Conservation (phyloP, 768 basidiomycete genomes). For the Pholiota conissans region DNA sequence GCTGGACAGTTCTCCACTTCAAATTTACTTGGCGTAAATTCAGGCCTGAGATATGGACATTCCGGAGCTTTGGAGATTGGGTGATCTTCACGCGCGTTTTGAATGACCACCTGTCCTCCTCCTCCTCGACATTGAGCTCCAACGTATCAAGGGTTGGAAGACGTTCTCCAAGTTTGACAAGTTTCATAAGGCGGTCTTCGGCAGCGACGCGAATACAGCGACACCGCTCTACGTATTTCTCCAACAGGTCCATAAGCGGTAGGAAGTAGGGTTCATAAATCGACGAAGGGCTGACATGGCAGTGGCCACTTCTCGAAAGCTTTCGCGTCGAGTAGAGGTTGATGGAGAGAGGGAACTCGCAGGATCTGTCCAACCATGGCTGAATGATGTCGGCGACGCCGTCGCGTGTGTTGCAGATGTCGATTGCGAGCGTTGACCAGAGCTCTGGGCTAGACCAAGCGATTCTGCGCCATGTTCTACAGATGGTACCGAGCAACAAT, state of each 20-base stretch:
- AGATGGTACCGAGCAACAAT: slow-evolving; percentile 3
- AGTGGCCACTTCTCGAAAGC: neutral
- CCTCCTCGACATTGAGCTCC: no score
- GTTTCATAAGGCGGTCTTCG: neutral
- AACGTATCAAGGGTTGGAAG: neutral
- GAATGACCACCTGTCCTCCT: neutral
- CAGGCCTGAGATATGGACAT: neutral
- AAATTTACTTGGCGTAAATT: neutral
- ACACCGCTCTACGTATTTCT: neutral
- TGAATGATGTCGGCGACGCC: neutral
- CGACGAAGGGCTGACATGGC: neutral
- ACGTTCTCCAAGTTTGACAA: neutral
- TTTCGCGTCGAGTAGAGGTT: neutral
- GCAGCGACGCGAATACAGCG: neutral
- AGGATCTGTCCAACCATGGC: neutral
- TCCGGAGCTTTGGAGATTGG: neutral
- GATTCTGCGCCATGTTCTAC: slow-evolving; percentile 5
- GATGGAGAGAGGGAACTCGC: slow-evolving; percentile 1
- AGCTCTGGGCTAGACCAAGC: slow-evolving; percentile 8
- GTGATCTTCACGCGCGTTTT: neutral
- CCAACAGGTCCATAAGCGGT: neutral
- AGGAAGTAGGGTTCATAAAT: neutral
- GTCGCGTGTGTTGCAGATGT: neutral
- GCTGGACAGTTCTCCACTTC: neutral
- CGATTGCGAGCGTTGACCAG: slow-evolving; percentile 2